Percentiles rank a stretch among this genome's conserved stretches.
phyloP scores from a whole-genome alignment of 2,329 filamentous ascomycete species.

The Aspergillus nomiae region DNA sequence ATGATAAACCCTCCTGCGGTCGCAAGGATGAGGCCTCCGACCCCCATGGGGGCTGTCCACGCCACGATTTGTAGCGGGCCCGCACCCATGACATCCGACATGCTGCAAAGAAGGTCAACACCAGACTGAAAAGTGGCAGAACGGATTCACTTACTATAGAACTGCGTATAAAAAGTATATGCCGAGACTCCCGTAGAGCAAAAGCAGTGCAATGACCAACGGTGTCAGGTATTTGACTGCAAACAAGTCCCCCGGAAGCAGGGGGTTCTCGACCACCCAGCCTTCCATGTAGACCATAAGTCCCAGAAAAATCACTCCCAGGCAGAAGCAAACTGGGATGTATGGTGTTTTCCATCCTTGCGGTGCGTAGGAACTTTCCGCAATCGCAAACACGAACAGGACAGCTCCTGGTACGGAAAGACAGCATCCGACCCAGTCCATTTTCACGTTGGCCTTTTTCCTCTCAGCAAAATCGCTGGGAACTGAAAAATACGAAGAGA shows the following conservation, averaged over 20 bases:
- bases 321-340: constrained; percentile 64
- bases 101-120: constrained; percentile 43
- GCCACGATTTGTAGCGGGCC: constrained; percentile 65
- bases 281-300: constrained; percentile 71
- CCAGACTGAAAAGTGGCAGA: background rate
- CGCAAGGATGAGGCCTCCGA: constrained; percentile 68
- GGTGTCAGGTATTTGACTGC: constrained; percentile 68
- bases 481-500: constrained; percentile 51
- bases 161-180: constrained; percentile 71
- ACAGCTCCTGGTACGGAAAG: constrained; percentile 67
- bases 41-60: constrained; percentile 69
- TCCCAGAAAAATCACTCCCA: constrained; percentile 63
- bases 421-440: constrained; percentile 69
- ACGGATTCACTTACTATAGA: constrained; percentile 58
- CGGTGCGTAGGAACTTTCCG: constrained; percentile 69
- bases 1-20: constrained; percentile 66
- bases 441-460: constrained; percentile 46
- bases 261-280: constrained; percentile 67
- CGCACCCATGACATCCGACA: constrained; percentile 62
- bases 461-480: constrained; percentile 44
- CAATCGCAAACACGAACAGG: constrained; percentile 74
- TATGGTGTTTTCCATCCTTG: constrained; percentile 74
- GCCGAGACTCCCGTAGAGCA: constrained; percentile 69
- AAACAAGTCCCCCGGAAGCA: constrained; percentile 72
- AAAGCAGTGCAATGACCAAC: constrained; percentile 62